Percentiles rank a stretch among this genome's conserved stretches.
Conservation (phyloP, 305 asterid species). For the Stenogyne calaminthoides region DNA sequence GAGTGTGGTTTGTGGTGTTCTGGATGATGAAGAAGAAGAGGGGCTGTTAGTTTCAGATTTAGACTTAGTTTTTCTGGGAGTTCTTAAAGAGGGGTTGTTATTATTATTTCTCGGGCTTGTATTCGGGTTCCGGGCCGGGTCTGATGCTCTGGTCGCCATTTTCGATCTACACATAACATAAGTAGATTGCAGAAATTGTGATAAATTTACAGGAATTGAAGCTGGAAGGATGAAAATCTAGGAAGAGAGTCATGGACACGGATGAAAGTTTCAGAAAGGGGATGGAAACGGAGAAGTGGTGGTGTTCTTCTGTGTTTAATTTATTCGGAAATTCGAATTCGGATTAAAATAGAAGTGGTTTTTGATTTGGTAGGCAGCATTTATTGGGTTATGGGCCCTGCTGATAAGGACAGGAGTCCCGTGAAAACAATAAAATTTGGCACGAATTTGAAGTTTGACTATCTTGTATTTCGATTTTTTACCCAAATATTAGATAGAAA, state of each 20-base stretch:
- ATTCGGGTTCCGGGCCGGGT: slow-evolving; percentile 35
- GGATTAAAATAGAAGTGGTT: background rate
- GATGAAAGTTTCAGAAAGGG: background rate
- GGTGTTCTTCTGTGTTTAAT: background rate
- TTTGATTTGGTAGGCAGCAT: background rate
- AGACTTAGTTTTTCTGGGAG: slow-evolving; percentile 25
- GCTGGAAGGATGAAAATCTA: background rate
- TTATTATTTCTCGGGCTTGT: slow-evolving; percentile 1
- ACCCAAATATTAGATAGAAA: no score
- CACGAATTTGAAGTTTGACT: background rate
- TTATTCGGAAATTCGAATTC: background rate
- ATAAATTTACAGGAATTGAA: background rate
- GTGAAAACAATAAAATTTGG: background rate
- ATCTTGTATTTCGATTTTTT: background rate
- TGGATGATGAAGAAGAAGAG: slow-evolving; percentile 27
- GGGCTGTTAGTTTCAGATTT: slow-evolving; percentile 26
- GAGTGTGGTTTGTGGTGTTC: slow-evolving; percentile 27
- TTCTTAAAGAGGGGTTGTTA: background rate
- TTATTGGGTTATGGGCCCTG: background rate
- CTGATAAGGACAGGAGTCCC: background rate
- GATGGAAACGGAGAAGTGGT: background rate
- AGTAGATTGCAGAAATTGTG: background rate
- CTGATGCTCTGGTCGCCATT: slow-evolving; percentile 58
- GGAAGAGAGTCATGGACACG: background rate
- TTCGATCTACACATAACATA: slow-evolving; percentile 60